Base-by-base conservation (phyloP, 1,139 yeast genomes). In the Yamadazyma dendronema region DNA sequence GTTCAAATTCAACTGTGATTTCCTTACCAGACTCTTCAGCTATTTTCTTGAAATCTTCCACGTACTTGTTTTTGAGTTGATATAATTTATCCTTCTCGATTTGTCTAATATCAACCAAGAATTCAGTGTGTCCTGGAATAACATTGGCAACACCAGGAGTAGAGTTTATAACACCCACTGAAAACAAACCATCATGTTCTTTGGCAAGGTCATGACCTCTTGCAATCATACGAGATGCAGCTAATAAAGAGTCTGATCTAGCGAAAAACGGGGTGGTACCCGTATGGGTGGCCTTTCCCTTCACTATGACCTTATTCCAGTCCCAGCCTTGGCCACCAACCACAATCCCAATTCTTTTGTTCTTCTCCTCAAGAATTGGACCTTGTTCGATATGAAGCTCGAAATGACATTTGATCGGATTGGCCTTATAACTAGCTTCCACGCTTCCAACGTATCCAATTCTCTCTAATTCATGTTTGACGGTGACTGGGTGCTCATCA, bases 381-480 rank as follows among this genome's bases (percentile, higher is more conserved):
- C 89, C 90, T 57, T 83, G 90, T 52, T 83, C 89, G 42, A 83
- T 83, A 52, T 83, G 90, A 40, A 82, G 64, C 54, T 83, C 90
- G 54, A 83, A 81, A 58, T 83, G 88, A 4, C 83, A 81, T 12
- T 79, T 76, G 17, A 83, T 60, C 7, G 84, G 85, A 44, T 77
- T 78, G 15, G 57, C 61, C 42, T 62, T 51, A 52, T 76, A 69
- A 14, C 71, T 61, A 12, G 80, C 78, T 7, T 67, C 66, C 5
- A 62, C 55, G 1, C 60, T 61, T 4, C 89, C 88, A 43, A 71
- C 56, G 54, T 79, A 82, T 1, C 85, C 87, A 41, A 81, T 82
- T 49, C 85, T 65, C 31, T 67, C 62, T 43, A 82, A 62, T 48
- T 81, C 87, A 4, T 72, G 68, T 24, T 64, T 61, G 28, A 81